Conservation (phyloP, 2,329 filamentous ascomycete genomes). For the Cordyceps cateniannulata region DNA sequence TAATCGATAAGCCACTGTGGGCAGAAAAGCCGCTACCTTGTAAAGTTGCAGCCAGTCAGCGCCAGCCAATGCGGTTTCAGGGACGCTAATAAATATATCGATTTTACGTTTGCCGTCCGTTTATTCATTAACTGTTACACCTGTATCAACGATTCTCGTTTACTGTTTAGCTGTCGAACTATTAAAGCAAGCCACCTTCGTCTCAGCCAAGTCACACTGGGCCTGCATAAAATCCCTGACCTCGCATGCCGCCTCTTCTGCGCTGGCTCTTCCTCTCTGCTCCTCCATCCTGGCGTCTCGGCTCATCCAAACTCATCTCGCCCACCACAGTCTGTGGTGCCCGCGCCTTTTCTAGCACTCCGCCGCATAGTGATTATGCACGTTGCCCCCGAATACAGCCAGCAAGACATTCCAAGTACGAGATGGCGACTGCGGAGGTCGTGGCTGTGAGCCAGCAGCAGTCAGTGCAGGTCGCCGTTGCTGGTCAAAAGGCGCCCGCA, state of each 20-base stretch:
- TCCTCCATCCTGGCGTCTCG: not conserved
- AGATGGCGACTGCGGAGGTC: not conserved
- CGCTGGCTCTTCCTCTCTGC: not conserved
- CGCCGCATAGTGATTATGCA: not conserved
- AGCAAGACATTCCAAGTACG: not conserved
- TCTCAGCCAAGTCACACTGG: too few relatives aligned
- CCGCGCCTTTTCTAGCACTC: not conserved
- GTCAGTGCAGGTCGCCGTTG: not conserved
- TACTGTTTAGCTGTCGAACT: not conserved
- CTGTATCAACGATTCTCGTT: not conserved
- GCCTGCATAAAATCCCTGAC: not conserved
- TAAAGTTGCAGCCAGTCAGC: not conserved
- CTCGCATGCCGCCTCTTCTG: not conserved
- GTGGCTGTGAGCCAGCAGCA: not conserved
- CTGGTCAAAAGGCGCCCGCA: not conserved
- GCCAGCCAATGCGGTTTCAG: not conserved
- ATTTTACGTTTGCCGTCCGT: not conserved
- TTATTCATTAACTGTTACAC: not conserved
- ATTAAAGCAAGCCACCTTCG: not conserved
- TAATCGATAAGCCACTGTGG: slow-evolving; percentile 7
- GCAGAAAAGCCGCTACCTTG: too few relatives aligned
- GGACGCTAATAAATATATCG: not conserved
- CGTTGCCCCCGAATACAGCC: not conserved
- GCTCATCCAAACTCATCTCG: not conserved
- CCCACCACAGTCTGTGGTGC: not conserved